Evolutionary conservation across 306 rosid species (phyloP), one percentile per base, ranked within the genome.

Genomic region (Hippophae tibetana): DNA sequence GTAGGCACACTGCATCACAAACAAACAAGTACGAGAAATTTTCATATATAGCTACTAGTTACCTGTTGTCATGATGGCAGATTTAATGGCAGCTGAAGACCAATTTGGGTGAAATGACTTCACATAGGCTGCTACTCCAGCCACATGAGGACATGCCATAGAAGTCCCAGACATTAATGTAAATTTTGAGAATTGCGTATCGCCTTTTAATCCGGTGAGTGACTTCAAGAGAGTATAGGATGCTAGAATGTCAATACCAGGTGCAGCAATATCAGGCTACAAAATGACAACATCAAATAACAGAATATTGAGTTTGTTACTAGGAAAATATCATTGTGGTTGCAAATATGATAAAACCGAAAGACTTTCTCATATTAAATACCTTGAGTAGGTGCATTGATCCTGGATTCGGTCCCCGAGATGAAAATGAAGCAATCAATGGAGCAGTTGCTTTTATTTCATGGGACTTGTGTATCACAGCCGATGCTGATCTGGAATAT

Each of bases 191-290:
- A 76, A 87, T 63, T 77, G 95, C 0, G 85, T 85, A 71, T 92
- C 96, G 2, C 86, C 96, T 65, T 73, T 52, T 52, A 50, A 58
- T 45, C 95, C 96, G 26, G 93, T 85, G 5, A 87, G 54, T n/a
- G 96, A 78, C 46, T 67, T 83, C 71, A 50, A 52, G 1, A 70
- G 89, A 10, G 99, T 87, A 69, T 76, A 92, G 2, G 86, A 79
- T 26, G 99, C 99, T 70, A 92, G 77, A 61, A 88, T 81, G 77
- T 83, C 59, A 13, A 85, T 43, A 31, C 98, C 96, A 8, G 96
- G 96, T 31, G 96, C 98, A 60, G 88, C 79, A 67, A 92, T 64
- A 60, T 92, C 98, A 61, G 98, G 96, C 96, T 92, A 74, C 74
- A 31, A 43, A 13, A 62, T 61, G 40, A 38, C 23, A 51, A 11